Evolutionary conservation across 2,329 filamentous ascomycete genomes (phyloP), one percentile per base, ranked within the genome.

Genomic region (Fusarium sp.): DNA sequence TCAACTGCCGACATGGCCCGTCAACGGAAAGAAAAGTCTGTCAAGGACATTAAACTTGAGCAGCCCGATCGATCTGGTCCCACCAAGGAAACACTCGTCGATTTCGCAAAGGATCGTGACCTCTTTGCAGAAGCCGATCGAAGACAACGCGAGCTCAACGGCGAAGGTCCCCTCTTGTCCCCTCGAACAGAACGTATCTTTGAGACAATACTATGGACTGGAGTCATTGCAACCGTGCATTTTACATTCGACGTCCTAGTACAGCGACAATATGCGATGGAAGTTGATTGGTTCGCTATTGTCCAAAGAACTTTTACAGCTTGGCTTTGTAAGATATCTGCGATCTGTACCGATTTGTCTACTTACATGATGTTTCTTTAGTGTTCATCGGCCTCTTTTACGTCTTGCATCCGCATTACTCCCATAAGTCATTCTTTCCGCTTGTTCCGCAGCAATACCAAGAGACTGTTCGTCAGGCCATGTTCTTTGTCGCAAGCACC

Each of bases 211-310:
- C 82, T 92, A 29, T 92, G 88, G 87, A 86, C 84, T 11, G 82
- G 89, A 16, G 90, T 89, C 70, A 82, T 96, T 75, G 85, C 89
- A 18, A 93, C 91, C 85, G 82, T 95, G 56, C 92, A 95, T 79
- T 91, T 94, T 74, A 94, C 92, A 1, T 86, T 96, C 58, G 93
- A 95, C 78, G 90, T 94, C 41, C 84, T 96, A 16, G 92, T 94
- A 27, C 92, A 94, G 79, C 87, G 91, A 74, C 93, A 96, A 81
- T 96, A 94, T 77, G 89, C 90, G n/a, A 85, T 90, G 69, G 86
- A 89, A 5, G 85, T 94, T 5, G 79, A 86, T 7, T 94, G 91
- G 90, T 63, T 77, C 2, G 80, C 84, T 29, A 86, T 94, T 6
- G 73, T 85, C 18, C 77, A 78, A 55, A 86, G 92, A 51, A 85